Evolutionary conservation across 305 asterid genomes (phyloP), one percentile per base, ranked within the genome.

Genomic region (Fraxinus velutina): DNA sequence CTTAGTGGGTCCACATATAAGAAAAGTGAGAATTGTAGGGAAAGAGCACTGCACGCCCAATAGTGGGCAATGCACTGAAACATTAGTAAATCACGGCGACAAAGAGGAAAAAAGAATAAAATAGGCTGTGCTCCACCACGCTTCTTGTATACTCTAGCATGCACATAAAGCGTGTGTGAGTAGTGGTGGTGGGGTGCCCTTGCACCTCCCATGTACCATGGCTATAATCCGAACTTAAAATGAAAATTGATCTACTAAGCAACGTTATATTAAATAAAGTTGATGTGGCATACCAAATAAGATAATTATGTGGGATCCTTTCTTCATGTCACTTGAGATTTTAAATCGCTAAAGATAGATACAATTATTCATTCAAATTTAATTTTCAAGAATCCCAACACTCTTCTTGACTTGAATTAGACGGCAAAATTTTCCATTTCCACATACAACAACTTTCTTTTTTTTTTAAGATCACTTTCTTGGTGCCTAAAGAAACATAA

Each of bases 1-100:
- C 78, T 78, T 80, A 60, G 88, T 89, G 90, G 94, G 96, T 52
- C 90, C 91, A 79, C 84, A 86, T 78, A 73, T 73, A 83, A 22
- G 71, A 66, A 71, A 89, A 82, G 90, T 75, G 80, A 75, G 75
- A 83, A 88, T 0, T 81, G 84, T 91, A 88, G 88, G 74, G 39
- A 66, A 84, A 80, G 84, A 78, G 78, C 42, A 71, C 32, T 55
- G 83, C 92, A 92, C 86, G 94, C 93, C 88, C 86, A 86, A 74
- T 85, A 89, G 85, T 90, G 89, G 19, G 19, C 37, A 66, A 66
- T 66, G 36, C 73, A 66, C 73, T 66, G 73, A 66, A 66, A 66
- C 36, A 83, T 83, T 84, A 88, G 60, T 32, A 82, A 82, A 83
- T 90, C 88, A 85, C 85, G 88, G 91, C 83, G 86, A 85, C 85